Evolutionary conservation across 306 rosid genomes (phyloP).

Genomic region (Quercus suber): DNA sequence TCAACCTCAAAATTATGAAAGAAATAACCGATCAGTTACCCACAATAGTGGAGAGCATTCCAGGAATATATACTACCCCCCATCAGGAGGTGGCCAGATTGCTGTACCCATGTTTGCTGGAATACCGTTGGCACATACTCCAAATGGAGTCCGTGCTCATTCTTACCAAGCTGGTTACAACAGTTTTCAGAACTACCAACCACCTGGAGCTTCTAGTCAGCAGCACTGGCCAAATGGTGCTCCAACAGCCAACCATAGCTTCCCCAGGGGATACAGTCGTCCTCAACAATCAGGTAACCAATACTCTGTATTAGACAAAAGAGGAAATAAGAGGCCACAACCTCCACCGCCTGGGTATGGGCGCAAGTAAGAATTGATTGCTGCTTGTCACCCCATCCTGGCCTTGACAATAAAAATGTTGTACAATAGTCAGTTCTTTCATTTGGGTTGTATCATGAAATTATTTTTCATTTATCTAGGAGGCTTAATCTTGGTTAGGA

Average conservation of each 20-base stretch:
- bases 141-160: constrained; percentile 20
- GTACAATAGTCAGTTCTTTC: constrained; percentile 26
- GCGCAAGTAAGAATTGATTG: constrained; percentile 34
- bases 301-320: constrained; percentile 50
- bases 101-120: constrained; percentile 31
- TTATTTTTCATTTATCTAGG: background rate
- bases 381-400: background rate
- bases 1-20: constrained; percentile 42
- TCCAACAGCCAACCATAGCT: constrained; percentile 23
- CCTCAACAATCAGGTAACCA: constrained; percentile 53
- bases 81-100: constrained; percentile 40
- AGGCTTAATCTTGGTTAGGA: background rate
- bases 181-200: constrained; percentile 35
- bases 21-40: constrained; percentile 24
- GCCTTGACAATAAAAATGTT: constrained; percentile 27
- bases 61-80: constrained; percentile 38
- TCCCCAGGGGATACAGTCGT: constrained; percentile 37
- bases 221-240: constrained; percentile 33
- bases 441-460: constrained; percentile 2
- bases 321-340: constrained; percentile 46
- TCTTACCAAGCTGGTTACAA: constrained; percentile 36
- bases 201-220: constrained; percentile 27
- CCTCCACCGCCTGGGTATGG: constrained; percentile 44
- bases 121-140: constrained; percentile 14
- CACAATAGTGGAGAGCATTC: constrained; percentile 29